Percentiles rank a stretch among this genome's conserved stretches.
Conservation (phyloP, 2,329 filamentous ascomycete genomes). For the Aspergillus melleus region DNA sequence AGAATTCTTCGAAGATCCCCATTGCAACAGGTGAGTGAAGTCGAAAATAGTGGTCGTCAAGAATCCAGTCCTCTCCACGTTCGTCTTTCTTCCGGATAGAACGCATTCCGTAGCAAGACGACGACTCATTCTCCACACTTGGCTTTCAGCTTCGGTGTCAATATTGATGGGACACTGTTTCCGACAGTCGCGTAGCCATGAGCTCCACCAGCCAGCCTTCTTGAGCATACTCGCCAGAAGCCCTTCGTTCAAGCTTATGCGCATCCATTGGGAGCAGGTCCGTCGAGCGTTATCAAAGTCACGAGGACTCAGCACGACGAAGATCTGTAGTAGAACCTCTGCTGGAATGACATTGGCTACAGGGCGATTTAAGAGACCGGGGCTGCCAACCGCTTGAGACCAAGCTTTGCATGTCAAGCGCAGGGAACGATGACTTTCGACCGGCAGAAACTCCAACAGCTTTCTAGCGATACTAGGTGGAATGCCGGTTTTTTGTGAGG, state of each 20-base stretch:
- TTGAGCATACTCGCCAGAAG: constrained; percentile 57
- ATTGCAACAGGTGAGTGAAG: constrained; percentile 26
- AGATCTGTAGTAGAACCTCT: constrained; percentile 54
- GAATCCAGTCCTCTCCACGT: constrained; percentile 35
- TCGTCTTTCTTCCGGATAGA: constrained; percentile 38
- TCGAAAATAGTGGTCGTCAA: constrained; percentile 37
- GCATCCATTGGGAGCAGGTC: constrained; percentile 61
- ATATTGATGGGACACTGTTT: constrained; percentile 29
- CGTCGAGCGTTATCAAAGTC: constrained; percentile 63
- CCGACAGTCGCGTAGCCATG: constrained; percentile 33
- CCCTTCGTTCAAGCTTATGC: constrained; percentile 53
- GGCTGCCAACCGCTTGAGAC: constrained; percentile 28
- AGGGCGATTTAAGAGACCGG: constrained; percentile 25
- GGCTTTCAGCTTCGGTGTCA: constrained; percentile 40
- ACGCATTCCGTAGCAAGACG: constrained; percentile 52
- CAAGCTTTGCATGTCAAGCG: constrained; percentile 38
- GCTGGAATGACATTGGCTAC: constrained; percentile 41
- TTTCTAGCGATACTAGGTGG: constrained; percentile 9
- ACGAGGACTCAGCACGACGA: constrained; percentile 44
- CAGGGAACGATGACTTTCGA: constrained; percentile 18
- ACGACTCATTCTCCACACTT: constrained; percentile 45
- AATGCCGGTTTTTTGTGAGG: not conserved
- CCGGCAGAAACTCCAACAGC: constrained; percentile 10
- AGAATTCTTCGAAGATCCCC: constrained; percentile 12
- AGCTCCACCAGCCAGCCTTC: constrained; percentile 56